Evolutionary conservation across 140 eudicot species (phyloP).

Genomic region (Oenanthe javanica): DNA sequence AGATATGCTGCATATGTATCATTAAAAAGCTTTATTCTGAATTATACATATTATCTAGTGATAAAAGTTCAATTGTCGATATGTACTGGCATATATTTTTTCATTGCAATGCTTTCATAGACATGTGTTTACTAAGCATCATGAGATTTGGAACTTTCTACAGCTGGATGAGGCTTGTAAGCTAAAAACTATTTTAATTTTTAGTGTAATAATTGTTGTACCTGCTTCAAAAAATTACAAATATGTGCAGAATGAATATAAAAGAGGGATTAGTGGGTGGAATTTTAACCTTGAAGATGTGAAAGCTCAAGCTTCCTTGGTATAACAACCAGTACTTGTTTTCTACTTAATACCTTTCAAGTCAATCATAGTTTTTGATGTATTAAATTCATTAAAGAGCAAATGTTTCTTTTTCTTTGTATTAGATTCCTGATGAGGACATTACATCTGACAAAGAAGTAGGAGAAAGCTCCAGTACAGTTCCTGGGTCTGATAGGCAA

Average conservation of each 20-base stretch:
- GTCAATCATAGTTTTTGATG: neutral
- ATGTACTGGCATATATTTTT: neutral
- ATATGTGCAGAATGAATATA: conserved; percentile 69
- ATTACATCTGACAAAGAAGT: conserved; percentile 31
- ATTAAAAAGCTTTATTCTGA: neutral
- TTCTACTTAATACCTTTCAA: neutral
- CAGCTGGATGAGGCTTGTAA: neutral
- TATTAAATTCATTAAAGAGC: neutral
- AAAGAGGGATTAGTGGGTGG: conserved; percentile 95
- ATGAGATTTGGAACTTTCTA: neutral
- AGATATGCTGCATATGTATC: neutral
- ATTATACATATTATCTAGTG: neutral
- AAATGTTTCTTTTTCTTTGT: conserved; percentile 5
- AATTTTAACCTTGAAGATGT: conserved; percentile 87
- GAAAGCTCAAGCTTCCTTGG: conserved; percentile 98
- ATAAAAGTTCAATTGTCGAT: neutral
- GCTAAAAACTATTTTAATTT: neutral
- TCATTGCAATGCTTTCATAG: neutral
- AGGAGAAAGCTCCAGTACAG: conserved; percentile 22
- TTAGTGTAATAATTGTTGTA: neutral
- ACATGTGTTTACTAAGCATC: neutral
- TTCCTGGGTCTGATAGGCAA: conserved; percentile 19
- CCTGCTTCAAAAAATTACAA: conserved; percentile 2
- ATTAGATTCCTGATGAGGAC: conserved; percentile 76
- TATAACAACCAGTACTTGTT: conserved; percentile 28